Conservation (phyloP, 352 stramenopile genomes). For the Phytopythium sindhum region DNA sequence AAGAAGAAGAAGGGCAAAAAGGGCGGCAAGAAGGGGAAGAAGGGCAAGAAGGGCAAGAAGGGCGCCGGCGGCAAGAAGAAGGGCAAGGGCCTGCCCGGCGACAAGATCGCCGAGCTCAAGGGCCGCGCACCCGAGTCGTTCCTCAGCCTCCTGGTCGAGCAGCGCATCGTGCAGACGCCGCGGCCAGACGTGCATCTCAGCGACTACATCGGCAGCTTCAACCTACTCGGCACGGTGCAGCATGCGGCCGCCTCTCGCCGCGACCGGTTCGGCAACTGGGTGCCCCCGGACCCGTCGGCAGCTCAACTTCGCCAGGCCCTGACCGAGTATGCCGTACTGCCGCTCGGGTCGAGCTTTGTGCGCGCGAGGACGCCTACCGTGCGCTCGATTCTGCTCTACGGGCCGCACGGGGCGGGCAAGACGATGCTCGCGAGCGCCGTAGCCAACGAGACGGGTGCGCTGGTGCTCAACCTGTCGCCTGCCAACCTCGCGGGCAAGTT, state of each 20-base stretch:
- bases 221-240: constrained; percentile 84
- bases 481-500: constrained; percentile 94
- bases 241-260: constrained; percentile 54
- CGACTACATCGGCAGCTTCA: constrained; percentile 91
- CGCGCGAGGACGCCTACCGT: constrained; percentile 70
- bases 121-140: constrained; percentile 88
- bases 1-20: constrained; percentile 80
- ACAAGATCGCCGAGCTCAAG: constrained; percentile 91
- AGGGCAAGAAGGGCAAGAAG: constrained; percentile 45
- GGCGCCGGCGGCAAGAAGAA: constrained; percentile 51
- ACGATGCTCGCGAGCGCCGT: constrained; percentile 91
- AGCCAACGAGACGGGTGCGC: constrained; percentile 89
- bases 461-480: constrained; percentile 94
- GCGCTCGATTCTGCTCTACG: constrained; percentile 93
- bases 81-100: constrained; percentile 80
- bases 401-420: constrained; percentile 89
- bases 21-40: constrained; percentile 55
- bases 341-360: constrained; percentile 76
- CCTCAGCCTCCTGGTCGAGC: constrained; percentile 85
- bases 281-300: constrained; percentile 88
- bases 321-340: constrained; percentile 90
- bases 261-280: constrained; percentile 80
- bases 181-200: constrained; percentile 36
- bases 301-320: constrained; percentile 88
- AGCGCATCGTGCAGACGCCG: constrained; percentile 82